Evolutionary conservation across 306 rosid genomes (phyloP), one percentile per base, ranked within the genome.

Genomic region (Vicia sativa): DNA sequence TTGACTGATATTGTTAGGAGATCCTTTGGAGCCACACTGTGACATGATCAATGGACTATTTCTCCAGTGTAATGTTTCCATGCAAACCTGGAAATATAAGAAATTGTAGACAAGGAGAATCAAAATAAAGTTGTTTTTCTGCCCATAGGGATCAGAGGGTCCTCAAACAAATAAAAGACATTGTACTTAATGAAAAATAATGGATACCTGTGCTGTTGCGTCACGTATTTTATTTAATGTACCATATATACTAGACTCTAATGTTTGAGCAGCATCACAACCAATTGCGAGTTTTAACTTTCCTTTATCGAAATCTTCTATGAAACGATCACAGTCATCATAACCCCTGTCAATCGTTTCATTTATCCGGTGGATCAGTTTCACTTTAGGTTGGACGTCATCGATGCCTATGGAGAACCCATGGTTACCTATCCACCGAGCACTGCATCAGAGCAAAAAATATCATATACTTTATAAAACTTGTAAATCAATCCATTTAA

Each of bases 1-100:
- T 79, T 92, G 98, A 31, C 98, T 81, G 59, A 92, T 92, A 76
- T 92, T 92, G 68, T 83, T 86, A 48, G 91, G 83, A 75, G 98
- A 92, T 75, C 96, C 98, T 80, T 92, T 92, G 78, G 98, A 92
- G 64, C 98, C 98, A 70, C 98, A 92, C 68, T 92, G 96, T 15
- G 96, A 87, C 98, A 92, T 92, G 75, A 92, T 92, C 91, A 92
- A 76, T 21, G 98, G 98, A 72, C 98, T 92, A 67, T 92, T 92
- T 82, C 98, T 83, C 98, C 96, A 90, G 81, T 86, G 96, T 35
- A 92, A 77, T 5, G 80, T 83, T 79, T 83, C 75, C 96, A 87
- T 90, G 80, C 96, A 92, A 74, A 87, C 79, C 96, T 92, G 78
- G 70, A 53, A 73, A 81, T 21, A 58, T 53, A 60, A 74, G 9